phyloP scores from a whole-genome alignment of 139 green algal species.

The Auxenochlorella pyrenoidosa region DNA sequence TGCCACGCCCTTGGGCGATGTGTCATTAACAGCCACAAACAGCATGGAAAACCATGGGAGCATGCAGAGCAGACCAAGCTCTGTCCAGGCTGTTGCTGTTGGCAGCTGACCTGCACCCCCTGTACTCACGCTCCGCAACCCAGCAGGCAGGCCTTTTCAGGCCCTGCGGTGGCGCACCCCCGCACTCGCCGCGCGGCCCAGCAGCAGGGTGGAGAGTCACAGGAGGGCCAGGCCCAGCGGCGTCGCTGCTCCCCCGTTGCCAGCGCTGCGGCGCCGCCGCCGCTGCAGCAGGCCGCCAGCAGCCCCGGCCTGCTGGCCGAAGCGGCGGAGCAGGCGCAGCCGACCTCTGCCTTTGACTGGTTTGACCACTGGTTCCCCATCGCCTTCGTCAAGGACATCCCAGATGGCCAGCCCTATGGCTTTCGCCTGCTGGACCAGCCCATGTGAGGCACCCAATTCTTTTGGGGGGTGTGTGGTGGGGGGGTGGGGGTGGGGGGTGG shows the following conservation, averaged over 20 bases:
- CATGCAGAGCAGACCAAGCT: too few relatives aligned
- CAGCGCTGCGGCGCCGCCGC: background rate
- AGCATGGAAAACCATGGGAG: too few relatives aligned
- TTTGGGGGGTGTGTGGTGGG: too few relatives aligned
- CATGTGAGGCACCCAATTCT: too few relatives aligned
- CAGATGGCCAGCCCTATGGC: constrained; percentile 19
- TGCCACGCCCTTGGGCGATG: too few relatives aligned
- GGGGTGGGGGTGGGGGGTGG: background rate
- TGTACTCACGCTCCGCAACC: background rate
- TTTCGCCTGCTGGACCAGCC: constrained; percentile 35
- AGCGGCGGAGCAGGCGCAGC: background rate
- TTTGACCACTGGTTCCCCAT: constrained; percentile 25
- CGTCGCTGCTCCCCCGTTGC: background rate
- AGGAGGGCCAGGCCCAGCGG: background rate
- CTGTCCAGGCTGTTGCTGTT: too few relatives aligned
- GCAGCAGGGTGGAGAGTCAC: too few relatives aligned
- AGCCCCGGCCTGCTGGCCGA: background rate
- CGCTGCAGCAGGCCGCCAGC: background rate
- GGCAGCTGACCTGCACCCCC: too few relatives aligned
- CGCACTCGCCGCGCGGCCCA: background rate
- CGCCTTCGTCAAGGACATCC: constrained; percentile 13
- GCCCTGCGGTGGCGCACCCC: background rate
- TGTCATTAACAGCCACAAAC: too few relatives aligned
- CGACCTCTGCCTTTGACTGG: background rate
- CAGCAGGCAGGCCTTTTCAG: background rate